Evolutionary conservation across 257 asterid species (phyloP), one percentile per base, ranked within the genome.

Genomic region (Solanum bukasovii): DNA sequence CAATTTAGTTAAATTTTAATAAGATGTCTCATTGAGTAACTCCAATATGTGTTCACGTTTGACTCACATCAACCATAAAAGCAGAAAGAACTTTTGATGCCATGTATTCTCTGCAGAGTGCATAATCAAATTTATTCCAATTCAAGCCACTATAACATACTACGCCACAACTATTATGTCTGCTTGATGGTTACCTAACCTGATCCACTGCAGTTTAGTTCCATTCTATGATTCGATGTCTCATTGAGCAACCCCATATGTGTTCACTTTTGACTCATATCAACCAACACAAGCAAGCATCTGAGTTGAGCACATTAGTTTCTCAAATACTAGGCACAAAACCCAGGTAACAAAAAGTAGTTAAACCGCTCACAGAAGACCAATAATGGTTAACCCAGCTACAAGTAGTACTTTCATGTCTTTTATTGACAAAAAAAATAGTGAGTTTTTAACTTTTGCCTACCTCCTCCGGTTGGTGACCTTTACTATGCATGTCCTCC

Each of bases 401-500:
- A 70, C 34, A 44, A 34, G 31, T 49, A 38, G 68, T 29, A 67
- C 35, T 59, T 42, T 33, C 13, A 29, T 37, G 25, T 46, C 37
- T 21, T 40, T 82, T 88, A 88, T 31, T 14, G 25, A 31, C 40
- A n/a, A 78, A 38, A 63, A 25, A 38, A 79, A 23, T 63, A 40
- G 70, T 23, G 68, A 78, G 49, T 13, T 72, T 29, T 49, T 20
- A 34, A 34, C 73, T 87, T 79, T 35, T 79, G 63, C 88, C 56
- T 93, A 97, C 99, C 99, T 96, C 98, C 86, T 92, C 96, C 21
- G 92, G 94, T 87, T 92, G 97, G 90, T 94, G 93, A 87, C 98
- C 99, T 91, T 95, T 96, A 86, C 87, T 91, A 91, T 97, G 94
- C 99, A 97, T 96, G 91, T 97, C 99, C 89, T 91, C 94, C 98